Base-by-base conservation (phyloP, 2,329 filamentous ascomycete species). In the Paraphoma chrysanthemicola region DNA sequence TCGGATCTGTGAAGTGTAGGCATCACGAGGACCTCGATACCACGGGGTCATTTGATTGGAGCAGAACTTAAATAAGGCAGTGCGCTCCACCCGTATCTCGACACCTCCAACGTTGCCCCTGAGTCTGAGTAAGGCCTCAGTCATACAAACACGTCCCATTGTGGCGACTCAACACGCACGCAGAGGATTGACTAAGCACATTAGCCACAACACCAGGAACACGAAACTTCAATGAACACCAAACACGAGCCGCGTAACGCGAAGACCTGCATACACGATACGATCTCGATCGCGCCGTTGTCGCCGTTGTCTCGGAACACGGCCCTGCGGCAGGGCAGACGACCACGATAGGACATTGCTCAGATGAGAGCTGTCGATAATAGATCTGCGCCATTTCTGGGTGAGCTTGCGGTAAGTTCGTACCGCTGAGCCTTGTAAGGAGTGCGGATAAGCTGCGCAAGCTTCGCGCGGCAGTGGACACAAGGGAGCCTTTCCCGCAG, bases 81-180 rank as follows among this genome's bases (percentile, higher is more conserved):
- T 23, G 23, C 23, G 23, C 23, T 23, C 23, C 23, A 23, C 23
- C 31, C 3, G 28, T 33, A 30, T n/a, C 28, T 23, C 4, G 28
- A n/a, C 28, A 33, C 9, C 12, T 46, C 10, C 7, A 12, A 8
- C 29, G 14, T n/a, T n/a, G 28, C 28, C 44, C 28, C 44, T 30
- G 44, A 46, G n/a, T n/a, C 10, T 46, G 44, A 46, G 29, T 46
- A 46, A 46, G 44, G 14, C 29, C 23, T 33, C 44, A 46, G 44
- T 46, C 44, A 46, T 29, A 29, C 43, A 7, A 28, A 10, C 14
- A 9, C 10, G 29, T n/a, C 11, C 28, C 11, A 23, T 31, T 46
- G 28, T 46, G 44, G 44, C 44, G 44, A 46, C 16, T 31, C n/a
- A n/a, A 46, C 12, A n/a, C 44, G 14, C 23, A 33, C n/a, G n/a